Evolutionary conservation across 176 grass and related monocot genomes (phyloP).

Genomic region (Oryza officinalis): DNA sequence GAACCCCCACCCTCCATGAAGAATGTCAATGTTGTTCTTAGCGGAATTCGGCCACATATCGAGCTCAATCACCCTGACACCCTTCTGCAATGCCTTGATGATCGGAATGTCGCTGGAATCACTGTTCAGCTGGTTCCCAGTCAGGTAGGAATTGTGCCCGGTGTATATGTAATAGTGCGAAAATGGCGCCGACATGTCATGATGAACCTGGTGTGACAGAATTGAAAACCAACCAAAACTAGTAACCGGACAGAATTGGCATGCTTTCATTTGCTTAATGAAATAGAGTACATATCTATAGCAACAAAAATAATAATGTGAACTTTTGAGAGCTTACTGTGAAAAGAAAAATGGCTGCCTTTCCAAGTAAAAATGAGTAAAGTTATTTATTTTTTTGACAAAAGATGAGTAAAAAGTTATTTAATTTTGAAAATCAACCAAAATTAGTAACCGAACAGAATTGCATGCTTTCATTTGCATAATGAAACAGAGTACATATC

Average conservation of each 20-base stretch:
- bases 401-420: too few relatives aligned
- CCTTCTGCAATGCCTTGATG: constrained; percentile 70
- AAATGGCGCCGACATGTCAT: constrained; percentile 80
- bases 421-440: not conserved
- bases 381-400: too few relatives aligned
- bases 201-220: constrained; percentile 67
- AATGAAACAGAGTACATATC: too few relatives aligned
- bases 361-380: too few relatives aligned
- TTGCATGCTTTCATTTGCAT: not conserved
- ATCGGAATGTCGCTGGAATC: constrained; percentile 90
- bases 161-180: constrained; percentile 91
- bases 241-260: not conserved
- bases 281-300: too few relatives aligned
- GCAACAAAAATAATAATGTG: too few relatives aligned
- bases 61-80: constrained; percentile 89
- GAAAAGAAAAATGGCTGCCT: too few relatives aligned
- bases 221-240: not conserved
- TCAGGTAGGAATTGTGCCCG: constrained; percentile 93
- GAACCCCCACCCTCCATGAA: constrained; percentile 75
- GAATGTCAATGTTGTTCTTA: constrained; percentile 71
- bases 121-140: constrained; percentile 90
- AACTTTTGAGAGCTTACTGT: too few relatives aligned
- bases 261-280: not conserved
- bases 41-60: constrained; percentile 93
- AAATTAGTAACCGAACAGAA: not conserved